Conservation (phyloP, 345 rosid genomes). For the Excoecaria cochinchinensis region DNA sequence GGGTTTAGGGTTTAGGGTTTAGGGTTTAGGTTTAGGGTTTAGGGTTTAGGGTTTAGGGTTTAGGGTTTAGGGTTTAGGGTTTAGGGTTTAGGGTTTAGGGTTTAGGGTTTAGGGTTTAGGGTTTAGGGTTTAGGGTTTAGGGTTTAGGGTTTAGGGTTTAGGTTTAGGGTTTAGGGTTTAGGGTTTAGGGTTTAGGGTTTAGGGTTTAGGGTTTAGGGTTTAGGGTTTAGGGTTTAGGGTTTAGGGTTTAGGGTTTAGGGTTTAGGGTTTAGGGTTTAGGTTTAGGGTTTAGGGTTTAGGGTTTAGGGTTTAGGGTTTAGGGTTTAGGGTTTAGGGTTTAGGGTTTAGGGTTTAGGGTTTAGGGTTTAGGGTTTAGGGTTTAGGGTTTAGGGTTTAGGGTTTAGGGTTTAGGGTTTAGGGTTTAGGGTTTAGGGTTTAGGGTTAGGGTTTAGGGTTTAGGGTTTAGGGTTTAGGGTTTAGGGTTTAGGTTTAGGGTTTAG, state of each 20-base stretch:
- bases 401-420: too few relatives aligned
- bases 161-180: conserved; percentile 23
- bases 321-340: too few relatives aligned
- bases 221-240: conserved; percentile 29
- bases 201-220: conserved; percentile 31
- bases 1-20: conserved; percentile 22
- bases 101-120: conserved; percentile 26
- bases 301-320: too few relatives aligned
- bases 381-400: too few relatives aligned
- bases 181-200: conserved; percentile 24
- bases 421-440: too few relatives aligned
- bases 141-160: conserved; percentile 18
- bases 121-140: conserved; percentile 22
- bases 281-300: conserved; percentile 31
- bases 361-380: too few relatives aligned
- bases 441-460: too few relatives aligned
- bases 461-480: too few relatives aligned
- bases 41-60: conserved; percentile 28
- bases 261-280: conserved; percentile 24
- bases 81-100: conserved; percentile 34
- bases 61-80: conserved; percentile 22
- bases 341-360: too few relatives aligned
- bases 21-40: conserved; percentile 22
- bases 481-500: too few relatives aligned
- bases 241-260: conserved; percentile 22